Base-by-base conservation (phyloP, 768 basidiomycete genomes). In the Cantharellus anzutake region DNA sequence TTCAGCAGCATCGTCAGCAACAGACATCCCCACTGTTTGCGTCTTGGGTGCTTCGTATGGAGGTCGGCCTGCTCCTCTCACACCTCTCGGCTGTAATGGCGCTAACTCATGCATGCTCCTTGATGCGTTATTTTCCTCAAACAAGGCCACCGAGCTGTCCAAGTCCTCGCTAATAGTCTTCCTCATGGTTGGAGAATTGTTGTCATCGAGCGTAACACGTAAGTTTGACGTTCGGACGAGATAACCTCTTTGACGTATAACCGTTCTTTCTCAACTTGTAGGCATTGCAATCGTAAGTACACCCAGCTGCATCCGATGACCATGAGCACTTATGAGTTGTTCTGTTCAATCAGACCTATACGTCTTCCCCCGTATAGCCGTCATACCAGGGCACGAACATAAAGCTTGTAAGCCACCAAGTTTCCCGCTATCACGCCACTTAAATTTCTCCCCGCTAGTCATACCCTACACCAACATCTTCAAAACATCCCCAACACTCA, bases 401-500 rank as follows among this genome's bases (percentile, higher is more conserved):
- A 38, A 60, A 51, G 57, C 57, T 58, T 58, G 59, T 56, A 59
- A 41, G 59, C 11, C 7, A n/a, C 11, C 59, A 35, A 14, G 40
- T 20, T 39, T 39, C 7, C 16, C 20, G 5, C 29, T 29, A 5
- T 5, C 5, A 5, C n/a, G 55, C 5, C n/a, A 57, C 53, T 35
- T 29, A 51, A 48, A 20, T 34, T 58, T 14, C n/a, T 59, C 5
- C 38, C 55, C 55, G 5, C 11, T 11, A 59, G 58, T 59, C 55
- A 57, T 56, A 5, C 57, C 57, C 5, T 58, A 58, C 35, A 41
- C 7, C 7, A 7, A 35, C 16, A n/a, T 39, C 7, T 58, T 58
- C 57, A n/a, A 39, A n/a, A 7, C 7, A n/a, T n/a, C n/a, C 35
- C 7, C 35, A n/a, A 42, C 57, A 34, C 42, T 34, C 57, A 7